Conservation (phyloP, 768 basidiomycete species). For the Xerocomellus intermedius region DNA sequence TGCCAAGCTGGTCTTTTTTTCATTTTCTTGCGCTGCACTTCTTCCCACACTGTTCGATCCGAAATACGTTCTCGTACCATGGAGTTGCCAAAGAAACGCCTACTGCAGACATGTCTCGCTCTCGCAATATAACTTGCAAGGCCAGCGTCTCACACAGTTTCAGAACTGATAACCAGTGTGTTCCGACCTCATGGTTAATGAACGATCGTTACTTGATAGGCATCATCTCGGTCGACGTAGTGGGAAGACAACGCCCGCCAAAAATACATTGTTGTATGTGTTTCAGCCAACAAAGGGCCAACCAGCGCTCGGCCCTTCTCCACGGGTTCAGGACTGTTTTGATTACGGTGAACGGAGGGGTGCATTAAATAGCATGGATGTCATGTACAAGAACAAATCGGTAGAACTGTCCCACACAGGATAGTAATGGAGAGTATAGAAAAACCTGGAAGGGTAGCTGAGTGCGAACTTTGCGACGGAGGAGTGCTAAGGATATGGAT, state of each 20-base stretch:
- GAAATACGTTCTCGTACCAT: not conserved
- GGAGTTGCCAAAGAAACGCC: not conserved
- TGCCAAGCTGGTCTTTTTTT: not conserved
- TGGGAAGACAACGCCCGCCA: not conserved
- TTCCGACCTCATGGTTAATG: not conserved
- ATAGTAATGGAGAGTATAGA: not conserved
- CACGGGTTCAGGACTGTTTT: not conserved
- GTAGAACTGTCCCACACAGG: not conserved
- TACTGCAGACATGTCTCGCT: not conserved
- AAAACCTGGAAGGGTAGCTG: not conserved
- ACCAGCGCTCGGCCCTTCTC: not conserved
- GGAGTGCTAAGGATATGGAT: not conserved
- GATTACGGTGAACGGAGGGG: not conserved
- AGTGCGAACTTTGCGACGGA: not conserved
- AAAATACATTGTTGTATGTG: not conserved
- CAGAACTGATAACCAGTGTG: not conserved
- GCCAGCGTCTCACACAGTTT: not conserved
- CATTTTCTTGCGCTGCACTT: not conserved
- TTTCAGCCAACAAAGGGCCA: not conserved
- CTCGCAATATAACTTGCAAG: not conserved
- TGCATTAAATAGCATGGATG: conserved; percentile 4
- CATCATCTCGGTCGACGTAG: not conserved
- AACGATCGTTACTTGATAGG: not conserved
- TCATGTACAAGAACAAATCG: conserved; percentile 1
- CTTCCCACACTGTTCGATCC: conserved; percentile 1